These are phyloP conservation scores for Ilyonectria robusta DNA, from an alignment of 2,329 filamentous ascomycete genomes.

Conservation along the genomic window DNA sequence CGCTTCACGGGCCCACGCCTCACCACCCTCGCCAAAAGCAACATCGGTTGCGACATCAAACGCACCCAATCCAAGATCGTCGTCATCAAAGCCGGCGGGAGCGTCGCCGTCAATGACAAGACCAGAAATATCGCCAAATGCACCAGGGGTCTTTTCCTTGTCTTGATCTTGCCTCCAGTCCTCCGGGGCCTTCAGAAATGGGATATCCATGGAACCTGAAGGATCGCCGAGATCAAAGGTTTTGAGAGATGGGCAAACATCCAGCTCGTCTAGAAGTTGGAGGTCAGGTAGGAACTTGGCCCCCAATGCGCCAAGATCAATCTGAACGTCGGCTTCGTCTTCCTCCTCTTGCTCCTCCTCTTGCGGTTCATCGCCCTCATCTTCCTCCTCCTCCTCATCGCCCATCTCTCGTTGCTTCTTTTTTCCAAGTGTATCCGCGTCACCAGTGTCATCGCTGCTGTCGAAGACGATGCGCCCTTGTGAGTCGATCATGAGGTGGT, in stretches of 20 bases:
- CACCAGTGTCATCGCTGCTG: constrained; percentile 88
- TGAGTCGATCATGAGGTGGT: constrained; percentile 95
- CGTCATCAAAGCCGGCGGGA: constrained; percentile 78
- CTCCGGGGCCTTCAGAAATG: constrained; percentile 90
- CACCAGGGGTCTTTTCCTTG: constrained; percentile 69
- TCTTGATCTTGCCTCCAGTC: constrained; percentile 84
- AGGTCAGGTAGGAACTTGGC: constrained; percentile 90
- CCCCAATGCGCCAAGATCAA: constrained; percentile 83
- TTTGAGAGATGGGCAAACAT: constrained; percentile 95
- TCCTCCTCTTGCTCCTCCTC: constrained; percentile 63
- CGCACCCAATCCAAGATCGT: constrained; percentile 80
- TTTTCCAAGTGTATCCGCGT: constrained; percentile 57
- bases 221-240: constrained; percentile 92
- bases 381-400: constrained; percentile 55
- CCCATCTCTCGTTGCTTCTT: constrained; percentile 58
- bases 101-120: constrained; percentile 91
- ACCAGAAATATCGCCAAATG: constrained; percentile 78
- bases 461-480: constrained; percentile 97
- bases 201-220: constrained; percentile 87
- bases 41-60: constrained; percentile 81
- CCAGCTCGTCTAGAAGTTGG: constrained; percentile 81
- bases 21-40: constrained; percentile 94
- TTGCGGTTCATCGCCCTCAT: constrained; percentile 35
- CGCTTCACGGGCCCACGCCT: constrained; percentile 94
- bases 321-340: constrained; percentile 72